Conservation (phyloP, 306 rosid genomes). For the Cucumis cinereus region DNA sequence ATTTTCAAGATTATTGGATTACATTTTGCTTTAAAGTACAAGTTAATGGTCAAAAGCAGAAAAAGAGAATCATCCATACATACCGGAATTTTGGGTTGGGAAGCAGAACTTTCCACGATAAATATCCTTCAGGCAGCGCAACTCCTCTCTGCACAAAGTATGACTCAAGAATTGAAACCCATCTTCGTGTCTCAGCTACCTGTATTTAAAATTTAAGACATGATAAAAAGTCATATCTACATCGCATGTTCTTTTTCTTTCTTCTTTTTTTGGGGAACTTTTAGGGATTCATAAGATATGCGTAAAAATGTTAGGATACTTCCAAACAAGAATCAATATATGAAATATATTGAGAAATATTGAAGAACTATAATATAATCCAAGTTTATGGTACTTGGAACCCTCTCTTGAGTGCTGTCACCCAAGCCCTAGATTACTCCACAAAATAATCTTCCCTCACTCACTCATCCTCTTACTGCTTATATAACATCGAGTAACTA, state of each 20-base stretch:
- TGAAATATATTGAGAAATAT: too few relatives aligned
- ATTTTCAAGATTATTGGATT: neutral
- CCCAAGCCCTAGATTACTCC: too few relatives aligned
- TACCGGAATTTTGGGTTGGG: conserved; percentile 79
- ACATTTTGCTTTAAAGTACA: neutral
- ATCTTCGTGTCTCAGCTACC: conserved; percentile 57
- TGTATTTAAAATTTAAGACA: conserved; percentile 10
- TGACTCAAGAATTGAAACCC: conserved; percentile 63
- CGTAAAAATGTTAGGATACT: too few relatives aligned
- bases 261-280: too few relatives aligned
- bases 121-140: conserved; percentile 46
- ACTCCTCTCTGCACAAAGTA: conserved; percentile 89
- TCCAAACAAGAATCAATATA: too few relatives aligned
- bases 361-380: too few relatives aligned
- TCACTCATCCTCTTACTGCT: too few relatives aligned
- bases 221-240: neutral
- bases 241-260: neutral
- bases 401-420: too few relatives aligned
- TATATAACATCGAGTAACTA: too few relatives aligned
- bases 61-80: conserved; percentile 10
- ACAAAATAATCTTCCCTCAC: too few relatives aligned
- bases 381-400: too few relatives aligned
- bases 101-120: conserved; percentile 67
- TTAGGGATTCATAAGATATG: too few relatives aligned
- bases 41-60: neutral